Evolutionary conservation across 805 yeast species (phyloP), one percentile per base, ranked within the genome.

Genomic region (Kuraishia capsulata): DNA sequence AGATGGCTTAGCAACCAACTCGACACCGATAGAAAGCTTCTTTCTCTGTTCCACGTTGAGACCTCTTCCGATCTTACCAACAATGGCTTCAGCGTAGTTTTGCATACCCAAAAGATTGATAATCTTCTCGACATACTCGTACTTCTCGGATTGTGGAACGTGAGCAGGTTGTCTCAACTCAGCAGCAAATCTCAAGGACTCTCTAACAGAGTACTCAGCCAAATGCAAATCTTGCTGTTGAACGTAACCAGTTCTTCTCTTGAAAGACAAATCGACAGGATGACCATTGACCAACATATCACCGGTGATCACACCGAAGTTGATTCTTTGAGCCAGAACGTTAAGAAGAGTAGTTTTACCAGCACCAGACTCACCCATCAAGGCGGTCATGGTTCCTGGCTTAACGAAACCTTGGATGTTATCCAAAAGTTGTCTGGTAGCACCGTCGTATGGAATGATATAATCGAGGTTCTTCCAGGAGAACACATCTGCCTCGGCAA

Each of bases 141-240:
- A 43, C 44, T 67, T 68, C 39, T 64, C 66, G 19, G 44, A 40
- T 19, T 57, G 58, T 3, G 71, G 53, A 20, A 65, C 59, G 9
- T 53, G 42, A 3, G 48, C 46, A 3, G 69, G 51, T 41, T 67
- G 63, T 46, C 73, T 53, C 42, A 69, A 50, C 17, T 54, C 44
- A 18, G 71, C 69, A 3, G 72, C 63, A 43, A 66, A 67, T 38
- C 56, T 56, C 24, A 71, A 53, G 0, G 73, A 60, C 45, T 71
- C 76, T 35, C 70, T 49, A 16, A 71, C 75, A n/a, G 76, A 66
- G 17, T 66, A 50, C 39, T 64, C 57, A 16, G 64, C 60, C 37
- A 69, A 47, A 39, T 68, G 73, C 13, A 69, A 52, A 57, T 71
- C 77, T 46, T 71, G 74, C 46, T 71, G 77, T 46, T 71, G 74